Percentiles rank a stretch among this genome's conserved stretches.
Conservation (phyloP, 352 stramenopile genomes). For the Globisporangium middletonii region DNA sequence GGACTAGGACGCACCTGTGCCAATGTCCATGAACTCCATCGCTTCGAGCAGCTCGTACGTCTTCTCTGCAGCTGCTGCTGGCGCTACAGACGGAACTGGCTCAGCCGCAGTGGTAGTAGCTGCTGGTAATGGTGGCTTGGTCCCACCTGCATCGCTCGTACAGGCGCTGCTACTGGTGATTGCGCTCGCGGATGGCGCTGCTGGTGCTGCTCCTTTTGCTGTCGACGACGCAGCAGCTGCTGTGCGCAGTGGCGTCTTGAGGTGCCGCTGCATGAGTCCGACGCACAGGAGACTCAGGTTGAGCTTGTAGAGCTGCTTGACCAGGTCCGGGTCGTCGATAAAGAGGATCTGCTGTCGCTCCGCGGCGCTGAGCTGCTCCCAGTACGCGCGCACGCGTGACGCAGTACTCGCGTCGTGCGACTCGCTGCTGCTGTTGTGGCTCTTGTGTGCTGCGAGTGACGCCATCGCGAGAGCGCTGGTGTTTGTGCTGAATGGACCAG, state of each 20-base stretch:
- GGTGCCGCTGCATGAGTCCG: slow-evolving; percentile 75
- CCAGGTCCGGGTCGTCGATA: slow-evolving; percentile 71
- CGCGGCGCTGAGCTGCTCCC: slow-evolving; percentile 50
- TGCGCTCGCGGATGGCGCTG: slow-evolving; percentile 3
- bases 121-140: background rate
- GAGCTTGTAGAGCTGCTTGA: slow-evolving; percentile 87
- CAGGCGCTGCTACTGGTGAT: background rate
- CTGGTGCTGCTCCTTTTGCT: background rate
- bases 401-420: slow-evolving; percentile 2
- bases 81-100: slow-evolving; percentile 9
- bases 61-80: slow-evolving; percentile 30
- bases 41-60: slow-evolving; percentile 82
- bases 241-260: slow-evolving; percentile 40
- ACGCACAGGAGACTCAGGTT: slow-evolving; percentile 81
- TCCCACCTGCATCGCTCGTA: slow-evolving; percentile 1
- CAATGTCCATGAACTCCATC: slow-evolving; percentile 88
- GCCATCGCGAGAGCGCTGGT: background rate
- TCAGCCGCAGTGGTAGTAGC: slow-evolving; percentile 1
- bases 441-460: background rate
- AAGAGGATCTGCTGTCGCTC: slow-evolving; percentile 77
- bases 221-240: slow-evolving; percentile 2
- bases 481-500: background rate
- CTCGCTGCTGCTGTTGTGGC: background rate
- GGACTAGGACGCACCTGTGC: slow-evolving; percentile 31
- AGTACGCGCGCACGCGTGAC: slow-evolving; percentile 46